phyloP scores from a whole-genome alignment of 2,329 filamentous ascomycete genomes.

The Aspergillus felis region DNA sequence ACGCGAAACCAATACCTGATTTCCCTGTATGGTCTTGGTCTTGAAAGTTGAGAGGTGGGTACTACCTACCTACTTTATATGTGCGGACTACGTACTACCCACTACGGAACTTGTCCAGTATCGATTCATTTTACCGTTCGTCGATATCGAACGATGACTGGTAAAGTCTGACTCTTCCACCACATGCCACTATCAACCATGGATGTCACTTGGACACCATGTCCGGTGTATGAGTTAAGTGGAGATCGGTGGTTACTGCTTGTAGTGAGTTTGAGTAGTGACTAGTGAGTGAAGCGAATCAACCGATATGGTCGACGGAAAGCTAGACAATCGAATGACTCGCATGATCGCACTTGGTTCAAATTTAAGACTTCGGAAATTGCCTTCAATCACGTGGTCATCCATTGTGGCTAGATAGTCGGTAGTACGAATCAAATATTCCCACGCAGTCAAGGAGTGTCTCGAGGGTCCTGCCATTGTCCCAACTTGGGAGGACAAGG shows the following conservation, averaged over 20 bases:
- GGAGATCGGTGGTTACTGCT: slow-evolving; percentile 10
- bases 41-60: too few species aligned
- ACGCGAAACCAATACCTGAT: neutral
- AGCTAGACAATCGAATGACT: slow-evolving; percentile 15
- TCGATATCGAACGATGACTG: too few species aligned
- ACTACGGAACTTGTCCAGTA: too few species aligned
- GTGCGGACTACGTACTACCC: too few species aligned
- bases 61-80: too few species aligned
- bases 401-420: neutral
- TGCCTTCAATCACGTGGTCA: neutral
- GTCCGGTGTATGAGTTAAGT: slow-evolving; percentile 28
- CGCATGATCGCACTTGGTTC: slow-evolving; percentile 6
- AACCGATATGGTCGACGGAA: slow-evolving; percentile 5
- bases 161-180: too few species aligned
- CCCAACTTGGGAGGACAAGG: too few species aligned
- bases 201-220: slow-evolving; percentile 2
- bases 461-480: neutral
- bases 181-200: too few species aligned
- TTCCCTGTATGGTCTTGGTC: neutral
- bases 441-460: neutral
- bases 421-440: neutral
- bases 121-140: too few species aligned
- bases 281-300: too few species aligned
- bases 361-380: neutral
- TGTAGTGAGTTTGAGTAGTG: neutral